Base-by-base conservation (phyloP, 129 eudicot genomes). In the Silybum marianum region DNA sequence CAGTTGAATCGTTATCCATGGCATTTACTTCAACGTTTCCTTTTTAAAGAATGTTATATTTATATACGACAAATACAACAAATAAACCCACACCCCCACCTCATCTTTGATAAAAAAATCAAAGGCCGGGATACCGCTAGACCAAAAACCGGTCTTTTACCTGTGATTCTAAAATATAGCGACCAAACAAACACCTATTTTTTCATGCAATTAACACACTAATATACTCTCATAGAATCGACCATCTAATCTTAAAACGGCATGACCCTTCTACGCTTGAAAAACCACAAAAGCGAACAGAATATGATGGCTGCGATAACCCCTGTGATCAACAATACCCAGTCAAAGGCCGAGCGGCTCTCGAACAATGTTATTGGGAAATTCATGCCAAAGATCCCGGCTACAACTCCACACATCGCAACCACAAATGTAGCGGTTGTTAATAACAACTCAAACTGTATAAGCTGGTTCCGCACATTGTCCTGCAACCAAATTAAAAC, bases 311-410 rank as follows among this genome's bases (percentile, higher is more conserved):
- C 69, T 38, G 95, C 99, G 19, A 83, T 26, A 12, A 87, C 82
- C 78, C 95, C 99, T 0, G 99, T 91, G 78, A 93, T 86, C 60
- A 87, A 72, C 30, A 93, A 85, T 60, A 93, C 98, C 97, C 98
- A 95, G 62, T 91, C 89, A 86, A 95, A 95, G 46, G 99, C 98
- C 25, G 75, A 65, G 3, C 86, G 81, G 38, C 87, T 39, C 5
- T 88, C 69, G 63, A 95, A 93, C 85, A 95, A 68, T 3, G 87
- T 76, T 73, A 93, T 83, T 14, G 68, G 88, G 71, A 95, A 95
- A 72, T 95, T 95, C 99, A 95, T 95, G 60, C 99, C 99, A 81
- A 95, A 95, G 51, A 95, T 80, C 26, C 99, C 99, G 5, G 99
- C 97, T 38, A 91, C 99, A 83, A 95, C 97, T 8, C 98, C 98